A percentile compares a stretch with the other conserved stretches of the same genome.
phyloP scores from a whole-genome alignment of 2,329 filamentous ascomycete genomes.

The Rhytidhysteron rufulum region DNA sequence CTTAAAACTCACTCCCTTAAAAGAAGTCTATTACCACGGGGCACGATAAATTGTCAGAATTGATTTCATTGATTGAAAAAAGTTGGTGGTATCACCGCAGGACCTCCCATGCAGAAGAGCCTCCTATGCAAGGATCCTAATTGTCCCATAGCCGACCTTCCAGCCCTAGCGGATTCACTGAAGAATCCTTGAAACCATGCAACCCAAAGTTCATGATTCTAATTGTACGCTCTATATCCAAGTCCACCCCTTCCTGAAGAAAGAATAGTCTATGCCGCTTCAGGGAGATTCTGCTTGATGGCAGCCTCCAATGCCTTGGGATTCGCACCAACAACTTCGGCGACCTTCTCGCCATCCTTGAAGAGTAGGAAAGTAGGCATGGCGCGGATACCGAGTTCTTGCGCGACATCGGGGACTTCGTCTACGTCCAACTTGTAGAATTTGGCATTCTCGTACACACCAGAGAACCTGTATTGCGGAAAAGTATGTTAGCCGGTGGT shows the following conservation, averaged over 20 bases:
- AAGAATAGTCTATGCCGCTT: constrained; percentile 11
- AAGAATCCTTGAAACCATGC: background rate
- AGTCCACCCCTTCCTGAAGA: background rate
- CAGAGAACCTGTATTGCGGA: constrained; percentile 50
- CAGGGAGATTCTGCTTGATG: constrained; percentile 37
- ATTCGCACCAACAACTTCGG: constrained; percentile 77
- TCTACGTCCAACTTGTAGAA: constrained; percentile 95
- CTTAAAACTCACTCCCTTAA: too few species aligned
- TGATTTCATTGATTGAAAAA: too few species aligned
- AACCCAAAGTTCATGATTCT: background rate
- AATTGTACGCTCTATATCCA: background rate
- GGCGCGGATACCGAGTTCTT: constrained; percentile 75
- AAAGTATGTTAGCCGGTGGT: constrained; percentile 7
- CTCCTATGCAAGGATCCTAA: too few species aligned
- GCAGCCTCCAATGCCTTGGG: constrained; percentile 60
- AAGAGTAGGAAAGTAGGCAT: constrained; percentile 92
- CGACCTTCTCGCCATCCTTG: constrained; percentile 70
- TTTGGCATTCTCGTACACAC: constrained; percentile 57
- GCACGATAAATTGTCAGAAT: too few species aligned
- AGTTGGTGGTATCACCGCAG: too few species aligned
- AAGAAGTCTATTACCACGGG: too few species aligned
- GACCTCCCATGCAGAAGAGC: too few species aligned
- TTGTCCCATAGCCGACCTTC: too few species aligned
- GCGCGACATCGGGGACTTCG: constrained; percentile 68
- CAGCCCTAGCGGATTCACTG: too few species aligned